Evolutionary conservation across 306 rosid species (phyloP).

Genomic region (Malus orientalis): DNA sequence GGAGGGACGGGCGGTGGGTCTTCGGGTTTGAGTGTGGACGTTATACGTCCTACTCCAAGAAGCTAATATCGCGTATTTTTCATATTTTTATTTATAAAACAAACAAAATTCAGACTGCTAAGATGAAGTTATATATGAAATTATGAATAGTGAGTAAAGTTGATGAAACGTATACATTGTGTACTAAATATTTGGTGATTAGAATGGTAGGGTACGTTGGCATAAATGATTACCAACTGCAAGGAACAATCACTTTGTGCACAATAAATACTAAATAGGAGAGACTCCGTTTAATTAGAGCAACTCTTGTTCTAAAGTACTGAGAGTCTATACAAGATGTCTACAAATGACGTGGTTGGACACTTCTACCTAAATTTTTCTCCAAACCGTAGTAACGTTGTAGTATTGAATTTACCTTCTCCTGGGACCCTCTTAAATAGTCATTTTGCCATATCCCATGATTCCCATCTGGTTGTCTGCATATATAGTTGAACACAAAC

Average conservation of each 20-base stretch:
- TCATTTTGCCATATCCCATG: background rate
- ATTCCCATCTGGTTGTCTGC: background rate
- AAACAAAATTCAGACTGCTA: too few relatives aligned
- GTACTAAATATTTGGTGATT: background rate
- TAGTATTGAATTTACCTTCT: background rate
- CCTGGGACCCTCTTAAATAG: background rate
- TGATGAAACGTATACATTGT: background rate
- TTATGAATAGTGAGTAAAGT: background rate
- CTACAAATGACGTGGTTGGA: too few relatives aligned
- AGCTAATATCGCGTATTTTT: too few relatives aligned
- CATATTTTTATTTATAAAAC: background rate
- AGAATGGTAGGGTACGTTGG: background rate
- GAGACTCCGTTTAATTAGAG: background rate
- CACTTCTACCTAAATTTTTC: too few relatives aligned
- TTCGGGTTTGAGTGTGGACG: background rate
- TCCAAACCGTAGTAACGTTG: background rate
- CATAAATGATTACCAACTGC: background rate
- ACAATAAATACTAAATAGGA: background rate
- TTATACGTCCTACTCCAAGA: background rate
- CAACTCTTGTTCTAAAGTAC: fast-evolving
- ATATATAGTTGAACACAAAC: background rate
- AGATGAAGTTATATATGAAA: too few relatives aligned
- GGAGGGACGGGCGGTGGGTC: too few relatives aligned
- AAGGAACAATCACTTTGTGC: background rate
- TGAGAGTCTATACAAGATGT: too few relatives aligned